Conservation (phyloP, 306 rosid species). For the Castanea sativa region DNA sequence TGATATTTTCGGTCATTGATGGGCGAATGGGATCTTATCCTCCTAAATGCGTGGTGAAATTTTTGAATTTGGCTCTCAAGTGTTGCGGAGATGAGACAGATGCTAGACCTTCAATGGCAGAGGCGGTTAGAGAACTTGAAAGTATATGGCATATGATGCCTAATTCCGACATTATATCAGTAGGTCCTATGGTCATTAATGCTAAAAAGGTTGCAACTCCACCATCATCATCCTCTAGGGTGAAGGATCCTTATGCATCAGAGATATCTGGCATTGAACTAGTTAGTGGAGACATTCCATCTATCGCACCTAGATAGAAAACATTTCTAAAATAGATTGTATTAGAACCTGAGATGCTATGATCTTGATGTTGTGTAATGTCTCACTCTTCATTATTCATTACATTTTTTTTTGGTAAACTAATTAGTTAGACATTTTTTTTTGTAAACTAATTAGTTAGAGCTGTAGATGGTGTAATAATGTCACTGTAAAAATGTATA, state of each 20-base stretch:
- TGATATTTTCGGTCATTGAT: slow-evolving; percentile 66
- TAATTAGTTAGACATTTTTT: background rate
- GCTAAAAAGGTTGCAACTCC: slow-evolving; percentile 39
- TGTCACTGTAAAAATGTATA: background rate
- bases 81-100: slow-evolving; percentile 75
- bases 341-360: no score
- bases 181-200: slow-evolving; percentile 27
- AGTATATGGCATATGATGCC: slow-evolving; percentile 69
- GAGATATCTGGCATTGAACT: no score
- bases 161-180: slow-evolving; percentile 43
- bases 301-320: no score
- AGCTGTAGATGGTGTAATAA: background rate
- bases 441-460: background rate
- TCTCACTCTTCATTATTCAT: background rate
- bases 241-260: slow-evolving; percentile 25
- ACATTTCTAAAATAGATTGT: no score
- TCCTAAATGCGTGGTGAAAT: slow-evolving; percentile 15
- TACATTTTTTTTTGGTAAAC: no score
- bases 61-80: slow-evolving; percentile 64
- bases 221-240: slow-evolving; percentile 56
- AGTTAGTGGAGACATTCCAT: no score
- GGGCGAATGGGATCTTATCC: slow-evolving; percentile 79
- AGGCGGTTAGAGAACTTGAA: slow-evolving; percentile 83
- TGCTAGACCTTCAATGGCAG: slow-evolving; percentile 78
- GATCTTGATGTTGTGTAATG: background rate